These are phyloP conservation scores for Lithocarpus polystachyus DNA, from an alignment of 306 rosid species.

Conservation along the genomic window DNA sequence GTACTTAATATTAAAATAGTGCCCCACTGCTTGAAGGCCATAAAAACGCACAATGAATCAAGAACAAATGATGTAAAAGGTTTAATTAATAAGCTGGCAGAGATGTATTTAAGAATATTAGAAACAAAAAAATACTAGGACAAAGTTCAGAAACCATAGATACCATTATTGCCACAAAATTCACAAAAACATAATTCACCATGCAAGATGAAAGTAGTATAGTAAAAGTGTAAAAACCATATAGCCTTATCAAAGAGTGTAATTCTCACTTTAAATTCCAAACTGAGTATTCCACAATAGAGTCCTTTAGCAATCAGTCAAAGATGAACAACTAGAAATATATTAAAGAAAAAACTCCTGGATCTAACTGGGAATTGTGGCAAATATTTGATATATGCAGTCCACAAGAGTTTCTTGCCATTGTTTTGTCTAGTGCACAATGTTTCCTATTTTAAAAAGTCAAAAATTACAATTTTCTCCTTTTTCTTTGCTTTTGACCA, in stretches of 20 bases:
- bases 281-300: too few relatives aligned
- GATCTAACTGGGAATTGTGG: too few relatives aligned
- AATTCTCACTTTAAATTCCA: neutral
- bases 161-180: neutral
- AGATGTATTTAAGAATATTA: neutral
- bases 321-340: too few relatives aligned
- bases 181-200: neutral
- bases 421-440: too few relatives aligned
- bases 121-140: neutral
- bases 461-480: too few relatives aligned
- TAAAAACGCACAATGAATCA: neutral
- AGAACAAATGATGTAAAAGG: neutral
- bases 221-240: neutral
- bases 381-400: too few relatives aligned
- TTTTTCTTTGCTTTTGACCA: too few relatives aligned
- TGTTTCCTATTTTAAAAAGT: too few relatives aligned
- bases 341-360: too few relatives aligned
- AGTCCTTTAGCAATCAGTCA: too few relatives aligned
- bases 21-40: neutral
- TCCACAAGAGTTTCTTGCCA: too few relatives aligned
- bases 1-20: neutral
- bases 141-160: neutral
- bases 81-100: neutral
- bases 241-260: neutral
- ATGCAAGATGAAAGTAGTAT: too few relatives aligned